Base-by-base conservation (phyloP, 345 rosid species). In the Citrus glauca region DNA sequence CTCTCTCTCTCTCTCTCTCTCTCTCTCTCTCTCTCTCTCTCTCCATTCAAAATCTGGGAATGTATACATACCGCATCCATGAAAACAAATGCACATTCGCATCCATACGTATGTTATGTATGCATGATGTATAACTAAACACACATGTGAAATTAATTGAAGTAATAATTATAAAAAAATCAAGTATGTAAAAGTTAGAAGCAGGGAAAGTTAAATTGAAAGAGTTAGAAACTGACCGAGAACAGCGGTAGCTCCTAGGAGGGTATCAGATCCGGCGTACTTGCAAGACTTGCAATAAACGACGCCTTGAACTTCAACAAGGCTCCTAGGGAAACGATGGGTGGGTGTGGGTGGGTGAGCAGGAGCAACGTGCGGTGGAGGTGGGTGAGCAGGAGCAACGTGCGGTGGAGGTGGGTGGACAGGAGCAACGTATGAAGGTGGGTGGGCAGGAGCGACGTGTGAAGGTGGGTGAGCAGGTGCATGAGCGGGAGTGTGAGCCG, bases 261-360 rank as follows among this genome's bases (percentile, higher is more conserved):
- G 92, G 13, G 98, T 84, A 17, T 87, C 82, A 60, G 38, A 76
- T 22, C 91, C 87, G 27, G 90, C 75, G 79, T 92, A 92, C 50
- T 89, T 90, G 94, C 99, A 96, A 38, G 95, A 85, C 84, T 89
- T 96, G 95, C 97, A 92, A 78, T 78, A 94, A 16, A 96, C 95
- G 1, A 86, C 90, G 20, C 98, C 99, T 63, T 86, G 91, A 14
- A 96, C 94, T 1, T 94, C 94, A 1, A 94, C 84, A 61, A 92
- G 80, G 61, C 85, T 86, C 83, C 98, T 84, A 37, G 73, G 81
- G 69, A 89, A 80, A 62, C 40, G 87, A 61, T 50, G 19, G 10
- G 24, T 59, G 0, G 86, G 91, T 4, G 91, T 84, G 53, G 1
- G 75, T 1, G 84, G 32, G 48, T 66, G 60, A 30, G 10, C 25